Evolutionary conservation across 768 basidiomycete species (phyloP), one percentile per base, ranked within the genome.

Genomic region (Trametes cinnabarina): DNA sequence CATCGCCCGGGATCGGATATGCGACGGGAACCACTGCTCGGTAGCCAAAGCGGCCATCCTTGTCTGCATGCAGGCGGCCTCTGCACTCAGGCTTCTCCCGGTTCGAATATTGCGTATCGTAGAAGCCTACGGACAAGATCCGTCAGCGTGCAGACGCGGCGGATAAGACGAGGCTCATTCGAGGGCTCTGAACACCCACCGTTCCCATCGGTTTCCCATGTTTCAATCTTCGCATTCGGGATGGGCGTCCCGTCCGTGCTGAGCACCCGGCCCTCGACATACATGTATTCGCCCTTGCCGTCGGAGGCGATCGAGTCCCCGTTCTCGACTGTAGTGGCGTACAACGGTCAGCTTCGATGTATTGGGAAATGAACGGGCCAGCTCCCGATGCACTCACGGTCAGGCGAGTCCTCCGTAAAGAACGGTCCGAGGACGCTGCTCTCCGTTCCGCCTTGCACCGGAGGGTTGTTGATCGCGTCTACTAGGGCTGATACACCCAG

Each of bases 241-340:
- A 94, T 79, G 2, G 86, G 85, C n/a, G 77, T 73, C 20, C 90
- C 90, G 32, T 80, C 73, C 1, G 82, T 85, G 65, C 68, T 69
- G 28, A 83, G 65, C 1, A 94, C 79, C 3, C 78, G 79, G 0
- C 92, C 92, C 66, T 90, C 81, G 49, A 94, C 87, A 63, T 80
- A 92, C 81, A 94, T 76, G 68, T 92, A 89, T 10, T 91, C 82
- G 20, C 92, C 92, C 71, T 90, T 92, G 55, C 88, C 92, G 70
- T 93, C 91, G 0, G 90, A 90, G 7, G 92, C 90, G 50, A 94
- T 94, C 10, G 86, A 83, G 1, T 79, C 89, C 4, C 92, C 91
- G 6, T 79, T 70, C 22, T 76, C 70, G 55, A 92, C 90, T 92
- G 60, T 25, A 10, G 51, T 41, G 47, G 17, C 35, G 57, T 53